Conservation (phyloP, 1,284 basidiomycete species). For the Lentinus polychrous region DNA sequence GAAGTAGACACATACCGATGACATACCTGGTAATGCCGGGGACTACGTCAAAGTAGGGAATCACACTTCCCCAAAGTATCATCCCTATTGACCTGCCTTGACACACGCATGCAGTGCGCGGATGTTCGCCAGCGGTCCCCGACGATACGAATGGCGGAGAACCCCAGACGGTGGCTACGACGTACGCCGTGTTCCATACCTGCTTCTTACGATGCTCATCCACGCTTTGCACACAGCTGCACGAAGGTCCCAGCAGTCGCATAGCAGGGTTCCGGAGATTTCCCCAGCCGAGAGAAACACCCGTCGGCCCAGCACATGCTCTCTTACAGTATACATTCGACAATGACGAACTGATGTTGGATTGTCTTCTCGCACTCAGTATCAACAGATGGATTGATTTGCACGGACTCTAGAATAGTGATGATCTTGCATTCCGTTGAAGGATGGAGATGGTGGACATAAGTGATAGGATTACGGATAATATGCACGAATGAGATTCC, state of each 20-base stretch:
- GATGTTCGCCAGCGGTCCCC: constrained; percentile 48
- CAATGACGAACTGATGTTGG: constrained; percentile 51
- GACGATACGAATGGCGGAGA: constrained; percentile 55
- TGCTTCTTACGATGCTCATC: neutral
- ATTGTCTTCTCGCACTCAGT: constrained; percentile 57
- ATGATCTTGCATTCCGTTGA: neutral
- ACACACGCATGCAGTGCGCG: constrained; percentile 38
- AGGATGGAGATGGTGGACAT: neutral
- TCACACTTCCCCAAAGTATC: neutral
- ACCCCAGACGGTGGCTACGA: constrained; percentile 46
- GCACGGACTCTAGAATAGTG: constrained; percentile 24
- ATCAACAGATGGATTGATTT: constrained; percentile 70
- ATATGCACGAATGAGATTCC: neutral
- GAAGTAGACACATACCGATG: constrained; percentile 51
- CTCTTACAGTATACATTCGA: constrained; percentile 56
- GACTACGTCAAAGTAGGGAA: constrained; percentile 39
- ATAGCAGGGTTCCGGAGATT: constrained; percentile 55
- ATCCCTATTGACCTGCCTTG: constrained; percentile 5
- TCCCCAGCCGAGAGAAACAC: constrained; percentile 36
- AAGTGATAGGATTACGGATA: neutral
- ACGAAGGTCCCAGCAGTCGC: constrained; percentile 34
- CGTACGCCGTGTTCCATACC: constrained; percentile 30
- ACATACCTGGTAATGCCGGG: constrained; percentile 51
- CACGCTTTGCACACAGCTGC: constrained; percentile 31
- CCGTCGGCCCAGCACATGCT: constrained; percentile 56